Percentiles rank a stretch among this genome's conserved stretches.
phyloP scores from a whole-genome alignment of 1,139 yeast genomes.

The Chernovozyma sophiae-reginae region DNA sequence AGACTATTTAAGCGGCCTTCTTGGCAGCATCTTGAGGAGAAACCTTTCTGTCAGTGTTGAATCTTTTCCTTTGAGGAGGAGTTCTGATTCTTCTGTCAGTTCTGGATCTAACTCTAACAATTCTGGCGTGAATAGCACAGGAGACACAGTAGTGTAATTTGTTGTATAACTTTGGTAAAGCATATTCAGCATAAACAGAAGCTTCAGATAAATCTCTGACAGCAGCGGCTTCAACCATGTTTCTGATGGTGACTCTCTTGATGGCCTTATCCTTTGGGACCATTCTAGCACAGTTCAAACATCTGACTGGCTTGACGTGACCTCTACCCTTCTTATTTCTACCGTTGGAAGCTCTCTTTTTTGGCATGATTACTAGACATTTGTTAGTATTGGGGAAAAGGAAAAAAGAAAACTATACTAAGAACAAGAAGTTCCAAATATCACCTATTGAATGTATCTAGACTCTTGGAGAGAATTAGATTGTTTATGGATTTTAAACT shows the following conservation, averaged over 20 bases:
- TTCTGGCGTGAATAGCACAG: constrained; percentile 99
- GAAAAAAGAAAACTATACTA: no score
- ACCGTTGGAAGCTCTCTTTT: constrained; percentile 99
- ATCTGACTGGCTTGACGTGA: constrained; percentile 99
- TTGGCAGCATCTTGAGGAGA: constrained; percentile 98
- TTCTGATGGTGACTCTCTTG: constrained; percentile 99
- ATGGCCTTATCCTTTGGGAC: constrained; percentile 99
- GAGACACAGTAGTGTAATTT: constrained; percentile 99
- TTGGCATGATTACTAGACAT: constrained; percentile 81
- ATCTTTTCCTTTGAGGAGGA: constrained; percentile 99
- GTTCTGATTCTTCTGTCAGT: constrained; percentile 97
- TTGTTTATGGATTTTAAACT: no score
- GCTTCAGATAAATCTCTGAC: constrained; percentile 99
- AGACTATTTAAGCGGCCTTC: constrained; percentile 50
- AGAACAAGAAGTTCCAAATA: no score
- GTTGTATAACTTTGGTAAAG: constrained; percentile 99
- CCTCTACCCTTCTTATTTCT: constrained; percentile 99
- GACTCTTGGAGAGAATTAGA: no score
- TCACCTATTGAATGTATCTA: no score
- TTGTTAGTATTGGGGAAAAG: constrained; percentile 19
- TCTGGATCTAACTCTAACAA: constrained; percentile 99
- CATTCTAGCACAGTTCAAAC: constrained; percentile 99
- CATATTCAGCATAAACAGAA: constrained; percentile 98
- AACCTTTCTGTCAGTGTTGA: constrained; percentile 94
- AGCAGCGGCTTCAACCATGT: constrained; percentile 99